phyloP scores from a whole-genome alignment of 2,329 filamentous ascomycete genomes.

The Hysterium pulicare region DNA sequence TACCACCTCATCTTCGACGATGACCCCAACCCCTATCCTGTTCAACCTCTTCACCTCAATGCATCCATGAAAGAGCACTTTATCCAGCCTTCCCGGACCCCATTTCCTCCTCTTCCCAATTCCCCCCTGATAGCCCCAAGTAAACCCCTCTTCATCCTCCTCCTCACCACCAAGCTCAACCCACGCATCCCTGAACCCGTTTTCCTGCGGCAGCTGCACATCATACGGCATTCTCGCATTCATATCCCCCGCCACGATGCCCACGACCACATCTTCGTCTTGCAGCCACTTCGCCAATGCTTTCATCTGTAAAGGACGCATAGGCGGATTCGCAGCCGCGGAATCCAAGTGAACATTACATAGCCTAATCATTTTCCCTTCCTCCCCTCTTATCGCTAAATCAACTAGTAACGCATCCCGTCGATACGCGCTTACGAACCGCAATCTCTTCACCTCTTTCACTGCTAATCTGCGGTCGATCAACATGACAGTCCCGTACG shows the following conservation, averaged over 20 bases:
- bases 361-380: constrained; percentile 38
- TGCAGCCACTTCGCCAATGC: constrained; percentile 44
- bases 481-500: constrained; percentile 53
- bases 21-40: constrained; percentile 47
- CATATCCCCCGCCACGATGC: constrained; percentile 52
- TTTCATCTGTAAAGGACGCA: constrained; percentile 48
- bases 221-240: constrained; percentile 56
- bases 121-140: constrained; percentile 55
- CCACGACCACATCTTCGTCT: constrained; percentile 34
- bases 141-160: constrained; percentile 49
- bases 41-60: constrained; percentile 36
- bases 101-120: constrained; percentile 36
- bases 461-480: constrained; percentile 47
- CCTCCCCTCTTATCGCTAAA: constrained; percentile 18
- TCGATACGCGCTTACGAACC: constrained; percentile 47
- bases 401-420: constrained; percentile 55
- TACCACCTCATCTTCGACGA: constrained; percentile 31
- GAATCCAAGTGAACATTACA: constrained; percentile 58
- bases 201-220: constrained; percentile 43
- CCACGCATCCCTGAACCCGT: constrained; percentile 52
- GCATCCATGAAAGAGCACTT: constrained; percentile 47
- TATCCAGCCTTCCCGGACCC: constrained; percentile 53
- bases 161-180: constrained; percentile 50
- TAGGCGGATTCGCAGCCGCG: constrained; percentile 43
- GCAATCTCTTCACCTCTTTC: constrained; percentile 47